Conservation (phyloP, 148 eudicot genomes). For the Fagopyrum tataricum region DNA sequence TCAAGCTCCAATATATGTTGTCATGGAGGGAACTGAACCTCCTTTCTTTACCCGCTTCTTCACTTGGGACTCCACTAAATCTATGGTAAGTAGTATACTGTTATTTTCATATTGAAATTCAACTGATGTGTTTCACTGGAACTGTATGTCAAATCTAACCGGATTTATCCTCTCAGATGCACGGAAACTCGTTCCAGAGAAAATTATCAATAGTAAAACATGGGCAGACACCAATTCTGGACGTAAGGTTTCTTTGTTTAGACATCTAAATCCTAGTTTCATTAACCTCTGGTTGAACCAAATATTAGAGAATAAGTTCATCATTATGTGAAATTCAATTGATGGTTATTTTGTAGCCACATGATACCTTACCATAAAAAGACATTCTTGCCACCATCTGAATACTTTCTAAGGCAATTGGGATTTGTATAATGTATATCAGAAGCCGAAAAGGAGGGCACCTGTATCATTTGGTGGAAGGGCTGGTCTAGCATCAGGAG, state of each 20-base stretch:
- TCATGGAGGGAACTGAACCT: constrained; percentile 88
- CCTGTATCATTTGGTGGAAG: constrained; percentile 72
- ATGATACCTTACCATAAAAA: too few relatives aligned
- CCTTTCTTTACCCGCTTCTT: constrained; percentile 89
- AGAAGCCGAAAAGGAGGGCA: constrained; percentile 94
- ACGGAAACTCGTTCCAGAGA: constrained; percentile 90
- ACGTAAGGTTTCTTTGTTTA: constrained; percentile 38
- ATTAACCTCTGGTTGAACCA: too few relatives aligned
- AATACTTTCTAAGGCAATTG: background rate
- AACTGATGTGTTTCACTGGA: background rate
- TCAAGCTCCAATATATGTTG: constrained; percentile 61
- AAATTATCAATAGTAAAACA: constrained; percentile 62
- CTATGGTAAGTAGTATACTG: constrained; percentile 43
- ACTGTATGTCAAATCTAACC: background rate
- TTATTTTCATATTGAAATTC: background rate
- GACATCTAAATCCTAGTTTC: background rate
- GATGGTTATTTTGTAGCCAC: too few relatives aligned
- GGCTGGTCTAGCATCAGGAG: constrained; percentile 42
- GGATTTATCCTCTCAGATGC: constrained; percentile 46
- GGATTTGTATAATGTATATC: constrained; percentile 6
- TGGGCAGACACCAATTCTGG: constrained; percentile 50
- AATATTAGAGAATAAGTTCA: too few relatives aligned
- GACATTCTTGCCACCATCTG: background rate
- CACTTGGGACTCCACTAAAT: constrained; percentile 79
- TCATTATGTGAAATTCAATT: too few relatives aligned